phyloP scores from a whole-genome alignment of 2,329 filamentous ascomycete genomes.

The Monosporascus sp. region DNA sequence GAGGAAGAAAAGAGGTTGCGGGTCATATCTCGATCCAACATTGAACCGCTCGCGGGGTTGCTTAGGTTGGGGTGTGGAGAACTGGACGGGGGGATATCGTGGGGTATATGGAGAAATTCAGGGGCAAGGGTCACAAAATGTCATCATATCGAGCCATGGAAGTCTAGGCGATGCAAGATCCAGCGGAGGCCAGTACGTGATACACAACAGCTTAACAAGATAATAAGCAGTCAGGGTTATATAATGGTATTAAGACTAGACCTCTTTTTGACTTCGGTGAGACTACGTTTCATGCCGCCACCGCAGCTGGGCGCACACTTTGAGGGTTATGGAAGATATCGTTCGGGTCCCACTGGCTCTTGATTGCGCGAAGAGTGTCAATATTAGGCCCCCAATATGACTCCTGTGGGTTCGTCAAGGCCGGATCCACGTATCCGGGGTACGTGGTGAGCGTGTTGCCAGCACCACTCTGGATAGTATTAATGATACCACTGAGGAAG shows the following conservation, averaged over 20 bases:
- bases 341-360: slow-evolving; percentile 45
- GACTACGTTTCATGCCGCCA: background rate
- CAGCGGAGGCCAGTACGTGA: too few species aligned
- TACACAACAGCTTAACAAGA: background rate
- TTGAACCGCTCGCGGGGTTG: background rate
- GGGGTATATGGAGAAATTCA: background rate
- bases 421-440: slow-evolving; percentile 57
- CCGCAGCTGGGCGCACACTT: slow-evolving; percentile 34
- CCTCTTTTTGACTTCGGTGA: background rate
- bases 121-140: background rate
- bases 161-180: too few species aligned
- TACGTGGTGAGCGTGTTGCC: slow-evolving; percentile 46
- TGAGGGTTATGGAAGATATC: slow-evolving; percentile 57
- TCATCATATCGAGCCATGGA: background rate
- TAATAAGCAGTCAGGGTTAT: slow-evolving; percentile 7
- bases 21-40: background rate
- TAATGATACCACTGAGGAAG: slow-evolving; percentile 49
- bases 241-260: slow-evolving; percentile 9
- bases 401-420: slow-evolving; percentile 39
- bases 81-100: background rate
- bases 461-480: slow-evolving; percentile 32
- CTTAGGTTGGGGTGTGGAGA: background rate
- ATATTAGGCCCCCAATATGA: slow-evolving; percentile 54
- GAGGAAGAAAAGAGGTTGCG: background rate
- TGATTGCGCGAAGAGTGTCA: slow-evolving; percentile 40